Base-by-base conservation (phyloP, 2,329 filamentous ascomycete genomes). In the Alternaria novae-zelandiae region DNA sequence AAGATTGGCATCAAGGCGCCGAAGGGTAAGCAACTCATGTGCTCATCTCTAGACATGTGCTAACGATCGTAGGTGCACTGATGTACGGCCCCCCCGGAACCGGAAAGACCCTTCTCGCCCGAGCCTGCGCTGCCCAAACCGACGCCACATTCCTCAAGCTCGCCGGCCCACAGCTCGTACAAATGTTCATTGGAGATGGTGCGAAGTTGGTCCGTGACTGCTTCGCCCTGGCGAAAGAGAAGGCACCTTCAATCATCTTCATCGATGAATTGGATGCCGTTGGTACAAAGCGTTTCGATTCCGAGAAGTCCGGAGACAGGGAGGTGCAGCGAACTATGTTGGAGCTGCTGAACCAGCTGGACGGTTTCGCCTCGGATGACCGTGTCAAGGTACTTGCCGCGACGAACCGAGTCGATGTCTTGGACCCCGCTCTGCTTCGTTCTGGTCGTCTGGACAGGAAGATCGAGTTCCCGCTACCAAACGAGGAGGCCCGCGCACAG, bases 1-100 rank as follows among this genome's bases (percentile, higher is more conserved):
- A 98, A 97, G 87, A 97, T 99, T 76, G 96, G 96, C 72, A 99
- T 99, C 86, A 99, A 99, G 85, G 95, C 96, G 44, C 96, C 96
- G 13, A 99, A 99, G 84, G 96, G 96, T 97, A 88, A 66, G 83
- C 55, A 57, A 15, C 9, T 25, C 26, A 15, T 25, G 3, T 9
- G 32, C 11, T 41, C n/a, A 69, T 25, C 4, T 15, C 6, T 44
- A 5, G 6, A 51, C 11, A 15, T 13, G 23, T 17, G 30, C 63
- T 73, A 57, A 74, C 65, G 10, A 43, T 26, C 69, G 51, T 59
- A 74, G 96, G 96, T 82, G 96, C 96, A 65, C 85, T 99, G 67
- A 99, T 99, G 96, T 99, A 99, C 81, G 96, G 96, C 2, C 93
- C 93, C 63, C 93, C 93, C 2, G 93, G 93, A 80, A 97, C 93